Base-by-base conservation (phyloP, 345 rosid species). In the Salix udensis region DNA sequence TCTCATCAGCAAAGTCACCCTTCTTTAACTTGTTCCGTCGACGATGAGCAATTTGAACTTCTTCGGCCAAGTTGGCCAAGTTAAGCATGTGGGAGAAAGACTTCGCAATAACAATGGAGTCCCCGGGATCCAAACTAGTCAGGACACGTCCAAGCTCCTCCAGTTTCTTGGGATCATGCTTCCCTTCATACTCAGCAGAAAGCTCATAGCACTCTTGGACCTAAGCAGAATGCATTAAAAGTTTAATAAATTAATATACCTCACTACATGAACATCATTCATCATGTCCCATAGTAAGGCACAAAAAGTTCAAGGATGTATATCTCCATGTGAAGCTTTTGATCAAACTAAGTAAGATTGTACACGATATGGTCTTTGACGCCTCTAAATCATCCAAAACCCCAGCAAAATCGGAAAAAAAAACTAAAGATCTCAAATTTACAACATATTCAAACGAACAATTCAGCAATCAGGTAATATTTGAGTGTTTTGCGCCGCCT, bases 1-100 rank as follows among this genome's bases (percentile, higher is more conserved):
- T 92, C 86, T 96, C 98, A 76, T 93, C 97, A 19, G 50, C 84
- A 68, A 96, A 92, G 86, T 93, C 97, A 70, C 99, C 96, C 74
- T 90, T 96, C 83, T 92, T 93, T 72, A 90, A 76, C 87, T 89
- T 91, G 83, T 88, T 91, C 83, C 96, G 85, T 58, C 98, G 86
- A 2, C 97, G 91, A 78, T 89, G 46, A 72, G 98, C 99, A 79
- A 96, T 92, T 88, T 96, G 99, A 37, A 96, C 97, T 80, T 93
- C 99, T 87, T 95, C 99, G 6, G 98, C 99, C 84, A 96, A 87
- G 83, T 96, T 96, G 67, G 98, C 99, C 87, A 96, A 82, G 87
- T 89, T 96, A 80, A 96, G 99, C 99, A 96, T 96, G 85, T 93
- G 92, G 21, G 97, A 84, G 87, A 95, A 95, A 60, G 98, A 81